A percentile compares a stretch with the other conserved stretches of the same genome.
phyloP scores from a whole-genome alignment of 1,139 yeast genomes.

The Candida sp. region DNA sequence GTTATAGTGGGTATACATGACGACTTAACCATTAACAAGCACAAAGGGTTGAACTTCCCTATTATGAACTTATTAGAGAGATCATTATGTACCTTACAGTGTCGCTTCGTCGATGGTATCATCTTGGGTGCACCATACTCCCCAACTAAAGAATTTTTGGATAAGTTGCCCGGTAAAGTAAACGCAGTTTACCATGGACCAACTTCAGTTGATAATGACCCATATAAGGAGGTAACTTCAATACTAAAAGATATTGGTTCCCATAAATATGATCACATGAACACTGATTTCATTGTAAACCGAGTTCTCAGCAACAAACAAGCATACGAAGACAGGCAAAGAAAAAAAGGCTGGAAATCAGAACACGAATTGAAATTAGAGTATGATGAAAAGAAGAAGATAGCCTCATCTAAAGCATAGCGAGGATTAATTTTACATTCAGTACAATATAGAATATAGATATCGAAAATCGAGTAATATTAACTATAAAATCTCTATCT shows the following conservation, averaged over 20 bases:
- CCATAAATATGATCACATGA: constrained; percentile 58
- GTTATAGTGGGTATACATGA: constrained; percentile 72
- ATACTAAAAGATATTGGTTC: constrained; percentile 43
- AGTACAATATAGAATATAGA: too few species aligned
- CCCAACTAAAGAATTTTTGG: constrained; percentile 41
- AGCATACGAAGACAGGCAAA: constrained; percentile 76
- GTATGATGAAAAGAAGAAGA: constrained; percentile 12
- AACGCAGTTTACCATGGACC: constrained; percentile 62
- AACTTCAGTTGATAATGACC: constrained; percentile 36
- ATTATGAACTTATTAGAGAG: constrained; percentile 88
- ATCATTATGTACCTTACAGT: constrained; percentile 82
- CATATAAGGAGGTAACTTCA: constrained; percentile 38
- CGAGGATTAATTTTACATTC: too few species aligned
- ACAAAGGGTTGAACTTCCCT: constrained; percentile 70
- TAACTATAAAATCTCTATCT: too few species aligned
- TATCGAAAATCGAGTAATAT: too few species aligned
- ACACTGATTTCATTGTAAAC: constrained; percentile 63
- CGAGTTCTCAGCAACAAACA: constrained; percentile 64
- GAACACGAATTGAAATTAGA: constrained; percentile 30
- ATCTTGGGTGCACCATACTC: constrained; percentile 65
- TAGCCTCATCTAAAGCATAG: background rate
- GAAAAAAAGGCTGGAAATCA: constrained; percentile 74
- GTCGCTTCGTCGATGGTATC: constrained; percentile 78
- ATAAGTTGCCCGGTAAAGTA: constrained; percentile 36
- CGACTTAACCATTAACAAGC: constrained; percentile 53